A percentile compares a stretch with the other conserved stretches of the same genome.
Conservation (phyloP, 1,284 basidiomycete species). For the Meira nashicola region DNA sequence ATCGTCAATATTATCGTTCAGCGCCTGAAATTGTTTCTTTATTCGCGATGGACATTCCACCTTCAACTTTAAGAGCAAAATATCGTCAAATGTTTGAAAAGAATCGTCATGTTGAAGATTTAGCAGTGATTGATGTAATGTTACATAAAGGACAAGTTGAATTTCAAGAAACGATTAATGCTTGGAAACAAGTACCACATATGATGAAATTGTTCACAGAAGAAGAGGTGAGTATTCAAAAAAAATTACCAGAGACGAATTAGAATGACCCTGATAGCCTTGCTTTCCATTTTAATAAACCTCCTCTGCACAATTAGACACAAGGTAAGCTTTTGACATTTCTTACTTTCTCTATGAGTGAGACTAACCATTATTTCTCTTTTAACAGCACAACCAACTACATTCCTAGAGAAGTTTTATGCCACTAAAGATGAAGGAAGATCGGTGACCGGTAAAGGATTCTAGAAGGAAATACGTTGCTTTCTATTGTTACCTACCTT, state of each 20-base stretch:
- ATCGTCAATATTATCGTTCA: slow-evolving; percentile 88
- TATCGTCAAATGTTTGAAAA: slow-evolving; percentile 84
- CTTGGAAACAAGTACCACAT: slow-evolving; percentile 72
- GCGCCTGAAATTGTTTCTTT: slow-evolving; percentile 82
- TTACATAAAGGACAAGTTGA: slow-evolving; percentile 81
- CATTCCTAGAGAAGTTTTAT: slow-evolving; percentile 79
- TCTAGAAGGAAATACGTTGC: too few species aligned
- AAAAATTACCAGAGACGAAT: not conserved
- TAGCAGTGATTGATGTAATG: slow-evolving; percentile 78
- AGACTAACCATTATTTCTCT: slow-evolving; percentile 54
- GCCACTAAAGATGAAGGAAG: slow-evolving; percentile 56
- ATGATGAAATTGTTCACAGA: slow-evolving; percentile 55
- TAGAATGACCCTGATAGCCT: not conserved
- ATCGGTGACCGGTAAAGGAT: slow-evolving; percentile 26
- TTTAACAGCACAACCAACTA: slow-evolving; percentile 55
- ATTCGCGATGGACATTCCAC: slow-evolving; percentile 78
- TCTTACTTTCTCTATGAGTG: not conserved
- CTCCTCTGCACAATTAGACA: not conserved
- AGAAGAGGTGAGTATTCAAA: slow-evolving; percentile 55
- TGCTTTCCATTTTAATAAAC: not conserved
- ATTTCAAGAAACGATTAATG: slow-evolving; percentile 87
- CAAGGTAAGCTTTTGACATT: not conserved
- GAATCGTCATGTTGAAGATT: slow-evolving; percentile 76
- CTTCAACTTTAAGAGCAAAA: slow-evolving; percentile 73
- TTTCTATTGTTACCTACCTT: too few species aligned